Base-by-base conservation (phyloP, 129 eudicot genomes). In the Calendula officinalis region DNA sequence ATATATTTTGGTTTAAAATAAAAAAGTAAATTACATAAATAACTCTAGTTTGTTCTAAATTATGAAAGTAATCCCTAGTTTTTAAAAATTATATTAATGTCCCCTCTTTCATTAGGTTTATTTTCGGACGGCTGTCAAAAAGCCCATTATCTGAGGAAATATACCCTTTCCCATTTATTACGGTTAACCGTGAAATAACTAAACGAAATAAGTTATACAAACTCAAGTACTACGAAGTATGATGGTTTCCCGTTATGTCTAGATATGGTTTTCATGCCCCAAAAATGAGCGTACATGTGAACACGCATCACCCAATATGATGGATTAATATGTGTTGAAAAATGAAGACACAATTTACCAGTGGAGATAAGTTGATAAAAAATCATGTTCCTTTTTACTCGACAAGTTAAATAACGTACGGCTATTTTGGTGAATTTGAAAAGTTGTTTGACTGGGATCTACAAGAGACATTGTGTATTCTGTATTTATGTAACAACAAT, bases 391-490 rank as follows among this genome's bases (percentile, higher is more conserved):
- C 7, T 34, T 12, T 22, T 56, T 55, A 56, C 44, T 56, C 62
- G 11, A 36, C 10, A n/a, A 3, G 43, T 16, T 22, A 22, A 22
- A 22, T 17, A 51, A 51, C 57, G 36, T 51, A 51, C 57, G 57
- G 12, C 27, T 50, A 4, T 17, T 4, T 50, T 2, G 56, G 56
- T 12, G 22, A 50, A 50, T 9, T 50, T 50, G 15, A 9, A 17
- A 50, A 50, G 3, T 17, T 50, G 5, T 50, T 50, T 51, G 57
- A 51, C 57, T 51, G 57, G 57, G 57, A 51, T 51, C 36, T 51
- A 22, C 36, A 8, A 51, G 56, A 51, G 56, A 22, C 36, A 51
- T 51, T 35, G 35, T 51, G 30, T 22, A 22, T 22, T 22, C 30
- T 17, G 56, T 17, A 51, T 17, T 51, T 15, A 51, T 51, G 57